Evolutionary conservation across 2,329 filamentous ascomycete species (phyloP).

Genomic region (Cladophialophora yegresii): DNA sequence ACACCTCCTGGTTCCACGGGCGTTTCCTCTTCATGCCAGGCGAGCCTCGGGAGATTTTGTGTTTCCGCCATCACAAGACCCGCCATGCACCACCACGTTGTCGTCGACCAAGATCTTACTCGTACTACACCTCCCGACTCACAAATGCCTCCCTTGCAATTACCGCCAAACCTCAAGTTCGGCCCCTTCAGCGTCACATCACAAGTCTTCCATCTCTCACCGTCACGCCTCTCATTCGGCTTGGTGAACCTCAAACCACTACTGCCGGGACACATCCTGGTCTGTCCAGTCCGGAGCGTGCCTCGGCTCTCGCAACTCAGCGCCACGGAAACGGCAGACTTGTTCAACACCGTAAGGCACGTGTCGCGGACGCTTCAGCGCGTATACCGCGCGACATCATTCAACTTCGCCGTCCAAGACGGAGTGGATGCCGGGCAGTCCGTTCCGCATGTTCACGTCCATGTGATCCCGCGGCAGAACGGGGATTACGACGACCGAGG

Average conservation of each 20-base stretch:
- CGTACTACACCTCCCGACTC: background rate
- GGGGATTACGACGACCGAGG: constrained; percentile 60
- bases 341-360: constrained; percentile 83
- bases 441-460: constrained; percentile 88
- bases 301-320: constrained; percentile 75
- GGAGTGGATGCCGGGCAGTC: constrained; percentile 88
- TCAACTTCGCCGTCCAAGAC: constrained; percentile 96
- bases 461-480: constrained; percentile 75
- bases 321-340: constrained; percentile 71
- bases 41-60: background rate
- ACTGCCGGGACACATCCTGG: constrained; percentile 86
- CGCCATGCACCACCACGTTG: background rate
- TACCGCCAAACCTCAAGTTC: constrained; percentile 59
- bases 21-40: background rate
- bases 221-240: constrained; percentile 68
- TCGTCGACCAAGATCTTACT: background rate
- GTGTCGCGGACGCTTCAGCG: constrained; percentile 73
- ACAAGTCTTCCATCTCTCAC: constrained; percentile 86
- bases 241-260: constrained; percentile 95
- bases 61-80: background rate
- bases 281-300: constrained; percentile 72
- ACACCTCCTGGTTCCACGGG: background rate
- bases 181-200: constrained; percentile 74
- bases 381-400: constrained; percentile 66
- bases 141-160: constrained; percentile 27